These are phyloP conservation scores for Leishmania mexicana DNA, from an alignment of 208 protist species.

Conservation along the genomic window DNA sequence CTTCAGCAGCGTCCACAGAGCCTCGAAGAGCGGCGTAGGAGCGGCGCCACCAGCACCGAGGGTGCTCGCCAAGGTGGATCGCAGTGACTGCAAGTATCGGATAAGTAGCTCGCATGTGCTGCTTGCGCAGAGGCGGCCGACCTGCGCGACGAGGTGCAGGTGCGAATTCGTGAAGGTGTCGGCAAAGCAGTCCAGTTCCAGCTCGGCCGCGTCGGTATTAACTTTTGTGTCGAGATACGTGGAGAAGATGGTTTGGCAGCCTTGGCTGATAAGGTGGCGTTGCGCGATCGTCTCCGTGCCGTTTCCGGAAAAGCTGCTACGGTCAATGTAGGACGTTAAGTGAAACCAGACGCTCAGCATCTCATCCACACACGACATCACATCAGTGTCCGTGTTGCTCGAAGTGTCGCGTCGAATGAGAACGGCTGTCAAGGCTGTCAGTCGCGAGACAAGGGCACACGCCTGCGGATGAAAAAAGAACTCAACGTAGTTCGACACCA, in stretches of 20 bases:
- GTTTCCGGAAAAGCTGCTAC: constrained; percentile 29
- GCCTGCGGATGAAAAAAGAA: constrained; percentile 28
- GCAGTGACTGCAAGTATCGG: constrained; percentile 3
- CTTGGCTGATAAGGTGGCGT: constrained; percentile 22
- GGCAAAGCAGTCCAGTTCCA: constrained; percentile 54
- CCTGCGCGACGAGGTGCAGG: constrained; percentile 62
- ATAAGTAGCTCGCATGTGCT: constrained; percentile 31
- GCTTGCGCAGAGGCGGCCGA: constrained; percentile 50
- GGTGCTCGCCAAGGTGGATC: background rate
- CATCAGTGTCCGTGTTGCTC: constrained; percentile 51
- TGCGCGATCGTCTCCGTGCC: background rate
- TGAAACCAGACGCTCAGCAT: constrained; percentile 59
- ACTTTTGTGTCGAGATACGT: constrained; percentile 34
- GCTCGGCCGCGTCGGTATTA: constrained; percentile 33
- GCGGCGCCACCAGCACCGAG: constrained; percentile 1
- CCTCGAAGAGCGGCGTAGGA: constrained; percentile 37
- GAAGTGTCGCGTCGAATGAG: constrained; percentile 43
- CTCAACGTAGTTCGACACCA: constrained; percentile 51
- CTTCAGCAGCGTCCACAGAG: constrained; percentile 66
- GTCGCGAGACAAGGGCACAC: constrained; percentile 25
- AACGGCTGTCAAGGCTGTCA: constrained; percentile 29
- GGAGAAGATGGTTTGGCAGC: constrained; percentile 38
- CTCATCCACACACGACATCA: constrained; percentile 78
- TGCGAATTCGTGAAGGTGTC: constrained; percentile 75
- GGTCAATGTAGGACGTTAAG: constrained; percentile 36